Base-by-base conservation (phyloP, 441 rosid species). In the Pelargonium australe region DNA sequence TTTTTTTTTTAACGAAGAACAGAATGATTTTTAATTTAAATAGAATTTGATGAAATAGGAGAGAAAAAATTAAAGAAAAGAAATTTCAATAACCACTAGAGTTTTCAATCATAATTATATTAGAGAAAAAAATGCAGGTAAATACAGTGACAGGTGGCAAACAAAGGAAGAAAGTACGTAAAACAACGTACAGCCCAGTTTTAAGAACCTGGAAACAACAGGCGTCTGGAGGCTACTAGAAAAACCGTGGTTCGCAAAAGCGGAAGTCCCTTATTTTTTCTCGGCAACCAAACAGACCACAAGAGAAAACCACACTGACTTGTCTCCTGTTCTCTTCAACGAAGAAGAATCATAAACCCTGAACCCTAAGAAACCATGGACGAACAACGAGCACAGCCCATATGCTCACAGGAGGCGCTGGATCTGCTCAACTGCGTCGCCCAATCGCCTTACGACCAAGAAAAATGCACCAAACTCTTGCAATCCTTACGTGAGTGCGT, bases 341-440 rank as follows among this genome's bases (percentile, higher is more conserved):
- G 31, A 28, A 63, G 40, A 25, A 6, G 70, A 23, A 25, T 67
- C 68, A 69, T 2, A 47, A 62, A 44, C 44, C 0, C 44, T 10
- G 8, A n/a, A 47, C 66, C 57, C 69, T 19, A 51, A 57, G 19
- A 53, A 47, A 28, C 67, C n/a, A 85, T 85, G 89, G 89, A 84
- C 71, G 78, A 80, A 49, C 55, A 75, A 16, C 73, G 55, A 69
- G 76, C 81, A 1, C 72, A 75, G 72, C 77, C 92, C 0, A 83
- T 84, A 53, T 91, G 97, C 67, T 84, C 83, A 0, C 69, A 84
- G 68, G 88, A 87, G 68, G 89, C 97, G 51, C 73, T 89, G 67
- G 75, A 83, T 78, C 84, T 91, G 66, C 89, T 91, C 62, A 91
- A 91, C 70, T 91, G 97, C 83, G 95, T 84, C 40, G 68, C 90